Base-by-base conservation (phyloP, 2,329 filamentous ascomycete genomes). In the Exophiala sp. region DNA sequence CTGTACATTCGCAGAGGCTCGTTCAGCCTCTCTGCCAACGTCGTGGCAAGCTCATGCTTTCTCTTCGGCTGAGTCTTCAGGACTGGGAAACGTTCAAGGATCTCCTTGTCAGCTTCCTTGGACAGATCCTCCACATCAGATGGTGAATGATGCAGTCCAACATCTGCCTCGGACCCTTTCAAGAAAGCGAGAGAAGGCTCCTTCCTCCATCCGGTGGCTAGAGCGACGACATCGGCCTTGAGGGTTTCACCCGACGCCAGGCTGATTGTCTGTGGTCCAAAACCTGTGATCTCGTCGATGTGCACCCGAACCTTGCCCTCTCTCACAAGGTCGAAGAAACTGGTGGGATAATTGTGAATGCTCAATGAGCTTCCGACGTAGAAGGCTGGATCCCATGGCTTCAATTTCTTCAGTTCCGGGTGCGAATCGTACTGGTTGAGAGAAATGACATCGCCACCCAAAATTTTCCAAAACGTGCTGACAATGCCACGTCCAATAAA, bases 331-430 rank as follows among this genome's bases (percentile, higher is more conserved):
- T 80, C 76, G 63, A 83, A 80, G 62, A 86, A 77, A 58, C 80
- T 72, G 3, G 72, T 75, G 0, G 75, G 73, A 61, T 82, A 86
- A 63, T 86, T 87, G 52, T 83, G 71, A 29, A 86, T 84, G 43
- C 79, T 79, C 32, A 86, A 71, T 0, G 75, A 75, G 9, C 74
- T 77, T 1, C 78, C 82, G 6, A 79, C 76, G 76, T 80, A 86
- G 62, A 78, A 75, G 1, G 69, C 67, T 24, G 65, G 67, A 51
- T 71, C 65, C 69, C 75, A 78, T 3, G 62, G 62, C 58, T 73
- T 72, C 44, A 79, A 63, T 53, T 78, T 76, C 35, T 66, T 67
- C 8, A 69, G 69, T 55, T 78, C 74, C 1, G 70, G 69, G 44
- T 76, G 70, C 10, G 67, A 63, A 54, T 78, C 70, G 62, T 77